A percentile compares a stretch with the other conserved stretches of the same genome.
These are phyloP conservation scores for Erythrobasidium hasegawianum DNA, from an alignment of 1,284 basidiomycete species.

Conservation along the genomic window DNA sequence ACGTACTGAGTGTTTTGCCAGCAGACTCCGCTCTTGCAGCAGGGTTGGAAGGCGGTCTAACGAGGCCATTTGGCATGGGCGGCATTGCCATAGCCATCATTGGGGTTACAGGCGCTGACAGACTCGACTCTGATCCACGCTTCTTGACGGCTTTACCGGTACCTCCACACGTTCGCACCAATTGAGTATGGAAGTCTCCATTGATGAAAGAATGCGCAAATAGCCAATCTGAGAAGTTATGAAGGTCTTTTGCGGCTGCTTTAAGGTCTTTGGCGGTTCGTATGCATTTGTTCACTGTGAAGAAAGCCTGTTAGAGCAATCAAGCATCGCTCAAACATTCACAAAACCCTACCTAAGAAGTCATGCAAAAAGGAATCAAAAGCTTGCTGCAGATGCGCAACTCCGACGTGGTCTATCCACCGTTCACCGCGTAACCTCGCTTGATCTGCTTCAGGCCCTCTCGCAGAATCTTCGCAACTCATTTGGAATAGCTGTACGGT, in stretches of 20 bases:
- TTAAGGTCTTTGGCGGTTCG: conserved; percentile 25
- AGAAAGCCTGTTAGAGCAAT: not conserved
- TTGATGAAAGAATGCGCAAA: conserved; percentile 23
- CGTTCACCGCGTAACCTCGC: conserved; percentile 20
- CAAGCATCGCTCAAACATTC: not conserved
- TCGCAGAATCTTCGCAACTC: conserved; percentile 34
- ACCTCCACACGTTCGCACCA: conserved; percentile 5
- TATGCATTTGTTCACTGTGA: conserved; percentile 30
- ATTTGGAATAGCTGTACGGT: conserved; percentile 28
- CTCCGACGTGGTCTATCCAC: conserved; percentile 29
- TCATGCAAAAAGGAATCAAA: conserved; percentile 31
- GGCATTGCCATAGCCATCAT: conserved; percentile 1
- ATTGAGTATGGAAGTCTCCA: conserved; percentile 9
- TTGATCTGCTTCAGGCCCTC: conserved; percentile 26
- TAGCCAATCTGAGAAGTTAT: conserved; percentile 33
- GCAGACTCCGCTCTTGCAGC: conserved; percentile 29
- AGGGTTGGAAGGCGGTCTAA: conserved; percentile 17
- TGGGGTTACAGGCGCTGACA: not conserved
- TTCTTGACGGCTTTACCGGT: conserved; percentile 21
- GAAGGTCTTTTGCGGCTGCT: conserved; percentile 26
- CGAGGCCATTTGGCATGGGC: conserved; percentile 22
- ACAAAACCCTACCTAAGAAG: conserved; percentile 25
- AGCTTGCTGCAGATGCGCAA: conserved; percentile 7
- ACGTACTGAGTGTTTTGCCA: conserved; percentile 22
- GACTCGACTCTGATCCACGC: conserved; percentile 13